Conservation (phyloP, 345 rosid species). For the Eucalyptus sp. region DNA sequence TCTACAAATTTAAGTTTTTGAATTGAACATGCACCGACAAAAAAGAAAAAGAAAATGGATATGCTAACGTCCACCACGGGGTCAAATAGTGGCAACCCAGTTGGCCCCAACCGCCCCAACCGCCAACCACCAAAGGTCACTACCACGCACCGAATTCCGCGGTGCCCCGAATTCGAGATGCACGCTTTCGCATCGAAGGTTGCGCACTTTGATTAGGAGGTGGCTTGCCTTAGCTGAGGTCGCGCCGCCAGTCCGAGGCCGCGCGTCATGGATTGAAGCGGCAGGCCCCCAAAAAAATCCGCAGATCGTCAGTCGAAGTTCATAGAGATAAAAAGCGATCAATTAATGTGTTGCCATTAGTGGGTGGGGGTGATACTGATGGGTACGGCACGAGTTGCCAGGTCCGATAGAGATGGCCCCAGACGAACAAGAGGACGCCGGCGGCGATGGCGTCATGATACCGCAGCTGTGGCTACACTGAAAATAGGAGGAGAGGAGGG, state of each 20-base stretch:
- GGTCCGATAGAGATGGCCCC: neutral
- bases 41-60: rapidly evolving
- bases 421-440: neutral
- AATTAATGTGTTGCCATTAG: neutral
- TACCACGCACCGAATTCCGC: neutral
- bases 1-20: neutral
- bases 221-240: no score
- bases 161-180: neutral
- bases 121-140: neutral
- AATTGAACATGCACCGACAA: rapidly evolving
- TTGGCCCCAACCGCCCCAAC: rapidly evolving
- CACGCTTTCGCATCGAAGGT: no score
- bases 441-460: neutral
- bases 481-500: neutral
- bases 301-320: neutral
- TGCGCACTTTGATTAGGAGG: no score
- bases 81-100: neutral
- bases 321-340: neutral
- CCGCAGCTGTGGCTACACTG: neutral
- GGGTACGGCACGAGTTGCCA: neutral
- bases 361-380: neutral
- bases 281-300: neutral
- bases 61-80: neutral
- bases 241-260: no score
- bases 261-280: neutral